Base-by-base conservation (phyloP, 2,329 filamentous ascomycete species). In the Coniochaeta hoffmannii region DNA sequence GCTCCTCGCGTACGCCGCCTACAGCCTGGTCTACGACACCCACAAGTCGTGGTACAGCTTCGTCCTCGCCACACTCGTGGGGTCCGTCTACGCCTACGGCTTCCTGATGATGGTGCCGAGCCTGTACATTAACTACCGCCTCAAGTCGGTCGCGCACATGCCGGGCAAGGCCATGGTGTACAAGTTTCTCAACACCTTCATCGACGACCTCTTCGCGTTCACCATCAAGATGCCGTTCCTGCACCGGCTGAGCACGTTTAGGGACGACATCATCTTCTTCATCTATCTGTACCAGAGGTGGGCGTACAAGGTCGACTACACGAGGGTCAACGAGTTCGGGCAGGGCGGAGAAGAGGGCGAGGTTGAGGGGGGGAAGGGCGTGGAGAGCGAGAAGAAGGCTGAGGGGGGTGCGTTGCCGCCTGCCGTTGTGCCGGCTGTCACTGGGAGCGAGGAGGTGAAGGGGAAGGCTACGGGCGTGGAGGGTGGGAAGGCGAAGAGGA, bases 41-140 rank as follows among this genome's bases (percentile, higher is more conserved):
- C 94, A 99, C 79, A 97, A 97, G 79, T 94, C 89, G 51, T 97
- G 94, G 94, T 97, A 97, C 76, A 94, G 88, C 44, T 99, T 92
- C 77, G 81, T 95, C 70, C 96, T 99, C 69, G 85, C 94, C 24
- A 97, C 93, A 0, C 85, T 99, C 10, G 94, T 99, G 22, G 94
- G 92, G 11, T 93, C 88, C 44, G 94, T 99, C 53, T 99, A 99
- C 70, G 92, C 94, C 0, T 99, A 99, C 69, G 94, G 94, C 4
- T 99, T 99, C 80, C 76, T 99, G 59, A 96, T 99, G 91, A 99
- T 99, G 94, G 88, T 99, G 9, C 94, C 94, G 14, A 88, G 86
- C 57, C 79, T 99, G 32, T 99, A 97, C 77, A 99, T 99, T 83
- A 99, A 99, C 80, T 99, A 99, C 78, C 87, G 93, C 12, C 83